These are phyloP conservation scores for Malassezia vespertilionis DNA, from an alignment of 1,284 basidiomycete genomes.

Conservation along the genomic window DNA sequence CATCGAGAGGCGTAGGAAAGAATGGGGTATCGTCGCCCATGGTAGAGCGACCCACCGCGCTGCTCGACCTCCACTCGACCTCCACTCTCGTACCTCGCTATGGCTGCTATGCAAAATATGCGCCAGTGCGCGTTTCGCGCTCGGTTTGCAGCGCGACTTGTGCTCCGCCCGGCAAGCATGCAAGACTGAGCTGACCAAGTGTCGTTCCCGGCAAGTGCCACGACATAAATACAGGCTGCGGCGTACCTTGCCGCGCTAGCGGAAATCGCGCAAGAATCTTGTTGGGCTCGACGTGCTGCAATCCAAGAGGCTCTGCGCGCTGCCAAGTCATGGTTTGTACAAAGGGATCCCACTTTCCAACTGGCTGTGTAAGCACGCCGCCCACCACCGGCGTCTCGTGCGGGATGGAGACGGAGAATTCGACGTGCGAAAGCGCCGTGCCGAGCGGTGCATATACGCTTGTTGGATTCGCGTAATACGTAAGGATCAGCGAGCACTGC, in stretches of 20 bases:
- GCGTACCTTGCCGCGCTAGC: slow-evolving; percentile 3
- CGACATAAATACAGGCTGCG: slow-evolving; percentile 1
- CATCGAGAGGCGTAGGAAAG: neutral
- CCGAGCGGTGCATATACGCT: slow-evolving; percentile 6
- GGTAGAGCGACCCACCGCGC: neutral
- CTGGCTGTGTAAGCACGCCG: slow-evolving; percentile 9
- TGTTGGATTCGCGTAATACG: slow-evolving; percentile 47
- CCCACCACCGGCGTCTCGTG: slow-evolving; percentile 5
- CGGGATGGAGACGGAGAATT: slow-evolving; percentile 7
- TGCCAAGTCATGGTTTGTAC: neutral
- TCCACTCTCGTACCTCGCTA: neutral
- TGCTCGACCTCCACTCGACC: too few relatives aligned
- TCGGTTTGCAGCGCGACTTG: too few relatives aligned
- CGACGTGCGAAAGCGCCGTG: slow-evolving; percentile 8
- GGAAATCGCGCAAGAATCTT: slow-evolving; percentile 14
- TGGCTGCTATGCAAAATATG: slow-evolving; percentile 10
- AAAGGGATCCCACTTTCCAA: slow-evolving; percentile 12
- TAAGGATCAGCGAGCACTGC: slow-evolving; percentile 52
- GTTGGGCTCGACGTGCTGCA: neutral
- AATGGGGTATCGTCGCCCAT: neutral
- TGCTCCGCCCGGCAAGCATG: neutral
- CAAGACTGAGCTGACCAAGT: neutral
- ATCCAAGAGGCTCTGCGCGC: neutral
- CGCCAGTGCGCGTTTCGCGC: slow-evolving; percentile 8
- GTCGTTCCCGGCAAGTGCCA: slow-evolving; percentile 1